These are phyloP conservation scores for Theobroma grandiflorum DNA, from an alignment of 441 rosid genomes.

Conservation along the genomic window DNA sequence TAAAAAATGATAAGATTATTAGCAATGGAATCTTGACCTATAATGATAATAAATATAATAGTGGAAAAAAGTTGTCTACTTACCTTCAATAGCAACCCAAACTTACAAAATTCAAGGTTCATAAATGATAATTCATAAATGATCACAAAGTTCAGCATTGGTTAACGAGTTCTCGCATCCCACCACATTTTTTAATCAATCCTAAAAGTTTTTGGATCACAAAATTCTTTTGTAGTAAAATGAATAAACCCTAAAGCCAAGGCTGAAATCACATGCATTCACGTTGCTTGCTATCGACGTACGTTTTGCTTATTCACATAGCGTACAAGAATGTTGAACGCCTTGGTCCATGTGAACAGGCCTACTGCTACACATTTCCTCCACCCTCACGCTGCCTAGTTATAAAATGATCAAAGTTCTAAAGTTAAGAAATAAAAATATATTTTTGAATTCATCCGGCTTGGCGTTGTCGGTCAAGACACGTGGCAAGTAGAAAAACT, in stretches of 20 bases:
- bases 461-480: conserved; percentile 30
- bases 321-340: conserved; percentile 31
- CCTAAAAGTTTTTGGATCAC: conserved; percentile 36
- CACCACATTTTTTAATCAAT: background rate
- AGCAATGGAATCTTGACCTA: background rate
- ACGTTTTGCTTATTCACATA: conserved; percentile 7
- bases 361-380: conserved; percentile 25
- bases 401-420: background rate
- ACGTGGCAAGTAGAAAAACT: conserved; percentile 24
- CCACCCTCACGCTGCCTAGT: conserved; percentile 28
- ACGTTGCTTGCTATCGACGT: conserved; percentile 33
- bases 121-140: conserved; percentile 8
- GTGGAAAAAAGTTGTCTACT: no score
- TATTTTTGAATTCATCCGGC: conserved; percentile 17
- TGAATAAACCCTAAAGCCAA: conserved; percentile 37
- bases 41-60: no score
- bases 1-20: no score
- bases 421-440: background rate
- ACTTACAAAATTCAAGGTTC: background rate
- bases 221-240: conserved; percentile 23
- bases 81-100: background rate
- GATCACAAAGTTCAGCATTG: conserved; percentile 10
- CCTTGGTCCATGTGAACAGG: conserved; percentile 48
- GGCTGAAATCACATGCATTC: conserved; percentile 52
- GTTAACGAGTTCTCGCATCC: conserved; percentile 15